Evolutionary conservation across 2,329 filamentous ascomycete species (phyloP).

Genomic region (Teratosphaeria gauchensis): DNA sequence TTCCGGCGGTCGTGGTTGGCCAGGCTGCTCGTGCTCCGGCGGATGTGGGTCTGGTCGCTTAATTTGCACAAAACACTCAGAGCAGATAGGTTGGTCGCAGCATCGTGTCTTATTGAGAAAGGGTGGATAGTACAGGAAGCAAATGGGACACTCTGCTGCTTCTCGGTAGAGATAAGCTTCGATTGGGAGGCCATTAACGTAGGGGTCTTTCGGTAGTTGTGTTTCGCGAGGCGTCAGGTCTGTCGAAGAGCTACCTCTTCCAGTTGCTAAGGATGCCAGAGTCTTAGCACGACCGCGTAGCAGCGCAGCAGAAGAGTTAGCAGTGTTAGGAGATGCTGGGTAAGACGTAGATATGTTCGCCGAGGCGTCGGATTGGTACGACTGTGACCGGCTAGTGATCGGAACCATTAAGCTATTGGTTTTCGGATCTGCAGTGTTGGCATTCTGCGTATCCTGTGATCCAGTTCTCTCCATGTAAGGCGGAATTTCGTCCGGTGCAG

Average conservation of each 20-base stretch:
- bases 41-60: constrained; percentile 87
- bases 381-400: constrained; percentile 66
- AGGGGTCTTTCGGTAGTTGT: constrained; percentile 70
- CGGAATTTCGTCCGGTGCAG: constrained; percentile 72
- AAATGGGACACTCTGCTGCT: constrained; percentile 84
- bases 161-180: constrained; percentile 93
- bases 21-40: constrained; percentile 52
- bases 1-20: constrained; percentile 24
- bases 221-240: constrained; percentile 71
- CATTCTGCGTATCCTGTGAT: constrained; percentile 15
- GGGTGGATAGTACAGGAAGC: constrained; percentile 89
- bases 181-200: constrained; percentile 86
- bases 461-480: constrained; percentile 42
- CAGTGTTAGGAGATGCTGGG: constrained; percentile 33
- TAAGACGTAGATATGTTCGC: constrained; percentile 41
- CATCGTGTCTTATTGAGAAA: constrained; percentile 91
- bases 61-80: constrained; percentile 98
- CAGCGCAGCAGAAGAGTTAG: constrained; percentile 40
- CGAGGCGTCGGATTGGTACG: constrained; percentile 64
- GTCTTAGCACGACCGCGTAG: constrained; percentile 85
- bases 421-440: constrained; percentile 42
- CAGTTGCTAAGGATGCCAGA: constrained; percentile 67
- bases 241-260: constrained; percentile 55
- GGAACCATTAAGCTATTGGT: constrained; percentile 67
- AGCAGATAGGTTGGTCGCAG: constrained; percentile 93